Evolutionary conservation across 805 yeast species (phyloP).

Genomic region (Starmerella stellata): DNA sequence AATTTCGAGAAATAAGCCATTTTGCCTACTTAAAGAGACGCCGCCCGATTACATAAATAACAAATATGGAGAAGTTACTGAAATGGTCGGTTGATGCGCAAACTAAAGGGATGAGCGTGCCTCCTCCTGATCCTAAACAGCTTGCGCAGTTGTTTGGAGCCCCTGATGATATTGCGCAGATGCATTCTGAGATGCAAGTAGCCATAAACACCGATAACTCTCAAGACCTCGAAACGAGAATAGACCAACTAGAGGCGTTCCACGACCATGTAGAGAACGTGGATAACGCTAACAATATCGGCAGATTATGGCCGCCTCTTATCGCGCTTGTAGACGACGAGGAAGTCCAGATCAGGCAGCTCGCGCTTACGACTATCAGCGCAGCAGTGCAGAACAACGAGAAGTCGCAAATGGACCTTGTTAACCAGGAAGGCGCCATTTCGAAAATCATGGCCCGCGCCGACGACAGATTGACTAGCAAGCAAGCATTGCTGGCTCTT

Average conservation of each 20-base stretch:
- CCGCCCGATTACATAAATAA: too few relatives aligned
- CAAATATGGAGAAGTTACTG: slow-evolving; percentile 79
- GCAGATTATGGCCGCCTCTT: slow-evolving; percentile 63
- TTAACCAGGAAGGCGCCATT: slow-evolving; percentile 19
- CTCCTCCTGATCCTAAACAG: slow-evolving; percentile 60
- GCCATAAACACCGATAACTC: slow-evolving; percentile 28
- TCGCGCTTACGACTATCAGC: slow-evolving; percentile 60
- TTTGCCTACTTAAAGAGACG: too few relatives aligned
- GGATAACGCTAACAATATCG: slow-evolving; percentile 88
- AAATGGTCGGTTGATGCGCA: slow-evolving; percentile 83
- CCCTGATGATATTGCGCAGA: slow-evolving; percentile 74
- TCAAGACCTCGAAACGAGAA: slow-evolving; percentile 37
- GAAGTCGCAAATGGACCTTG: slow-evolving; percentile 49
- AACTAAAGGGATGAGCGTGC: slow-evolving; percentile 33
- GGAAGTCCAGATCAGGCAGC: slow-evolving; percentile 31
- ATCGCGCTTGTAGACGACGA: slow-evolving; percentile 35
- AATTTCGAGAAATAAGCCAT: too few relatives aligned
- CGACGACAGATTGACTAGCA: slow-evolving; percentile 29
- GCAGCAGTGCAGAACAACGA: slow-evolving; percentile 87
- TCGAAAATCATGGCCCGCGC: slow-evolving; percentile 19
- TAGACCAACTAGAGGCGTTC: slow-evolving; percentile 70
- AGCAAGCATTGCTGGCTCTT: slow-evolving; percentile 54
- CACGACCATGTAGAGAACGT: slow-evolving; percentile 85
- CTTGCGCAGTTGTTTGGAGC: slow-evolving; percentile 61
- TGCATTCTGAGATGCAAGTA: slow-evolving; percentile 58